A percentile compares a stretch with the other conserved stretches of the same genome.
Conservation (phyloP, 495 filamentous ascomycete genomes). For the Lasiosphaeris hirsuta region DNA sequence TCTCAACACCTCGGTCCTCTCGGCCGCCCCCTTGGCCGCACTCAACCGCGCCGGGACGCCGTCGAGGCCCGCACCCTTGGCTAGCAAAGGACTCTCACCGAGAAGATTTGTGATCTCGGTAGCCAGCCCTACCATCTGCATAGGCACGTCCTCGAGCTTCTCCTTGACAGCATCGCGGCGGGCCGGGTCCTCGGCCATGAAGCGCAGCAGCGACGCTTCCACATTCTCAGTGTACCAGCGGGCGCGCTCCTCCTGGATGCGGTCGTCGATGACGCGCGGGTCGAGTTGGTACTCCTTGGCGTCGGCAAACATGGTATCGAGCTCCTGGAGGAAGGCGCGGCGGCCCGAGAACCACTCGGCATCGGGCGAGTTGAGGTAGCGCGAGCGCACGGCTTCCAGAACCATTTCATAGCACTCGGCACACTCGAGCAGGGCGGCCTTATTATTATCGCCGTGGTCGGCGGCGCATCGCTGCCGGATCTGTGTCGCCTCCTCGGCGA, state of each 20-base stretch:
- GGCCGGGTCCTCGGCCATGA: conserved; percentile 28
- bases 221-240: conserved; percentile 42
- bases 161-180: conserved; percentile 19
- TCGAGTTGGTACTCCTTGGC: conserved; percentile 35
- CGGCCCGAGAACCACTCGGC: conserved; percentile 44
- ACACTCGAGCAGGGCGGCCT: conserved; percentile 31
- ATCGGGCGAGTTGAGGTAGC: conserved; percentile 29
- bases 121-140: conserved; percentile 12
- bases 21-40: conserved; percentile 15
- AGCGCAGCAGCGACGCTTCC: conserved; percentile 29
- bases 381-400: conserved; percentile 34
- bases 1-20: conserved; percentile 28
- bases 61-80: not conserved
- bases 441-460: conserved; percentile 18
- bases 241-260: conserved; percentile 39
- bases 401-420: conserved; percentile 37
- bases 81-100: not conserved
- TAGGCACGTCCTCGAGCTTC: conserved; percentile 23
- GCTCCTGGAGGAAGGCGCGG: conserved; percentile 36
- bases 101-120: conserved; percentile 25
- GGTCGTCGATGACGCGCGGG: conserved; percentile 37
- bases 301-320: conserved; percentile 37
- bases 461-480: conserved; percentile 24
- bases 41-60: conserved; percentile 22
- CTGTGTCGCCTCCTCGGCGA: conserved; percentile 13